Base-by-base conservation (phyloP, 129 eudicot species). In the Artemisia tridentata region DNA sequence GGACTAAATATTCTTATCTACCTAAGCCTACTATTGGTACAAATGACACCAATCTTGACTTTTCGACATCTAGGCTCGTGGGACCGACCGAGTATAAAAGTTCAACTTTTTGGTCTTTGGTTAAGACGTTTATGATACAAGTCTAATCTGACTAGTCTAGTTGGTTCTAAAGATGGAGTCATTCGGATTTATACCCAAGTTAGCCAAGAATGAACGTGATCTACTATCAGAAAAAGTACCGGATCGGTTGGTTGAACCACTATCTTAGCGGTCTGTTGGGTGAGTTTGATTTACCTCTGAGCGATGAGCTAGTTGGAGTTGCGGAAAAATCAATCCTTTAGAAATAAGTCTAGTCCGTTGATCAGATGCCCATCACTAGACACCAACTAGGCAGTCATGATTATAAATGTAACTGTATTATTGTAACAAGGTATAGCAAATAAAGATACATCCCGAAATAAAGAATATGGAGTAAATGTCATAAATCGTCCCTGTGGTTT, bases 401-500 rank as follows among this genome's bases (percentile, higher is more conserved):
- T 31, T 11, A 11, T 65, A 23, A 21, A 48, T 34, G 17, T 60
- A 29, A 45, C 3, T 38, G 56, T 69, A 77, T 69, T 18, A 47
- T 66, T 27, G 25, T 57, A 27, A 48, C n/a, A n/a, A n/a, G n/a
- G 16, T 38, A 10, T 11, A 62, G 56, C 43, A 77, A 49, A 60
- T 31, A 76, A 58, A 15, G 70, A 60, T 76, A 69, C 75, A 76
- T 41, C 16, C 53, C 23, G 53, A 59, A 63, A 49, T 68, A 75
- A 69, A 69, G 75, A 76, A 68, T 68, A 46, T 68, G 57, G 61
- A 50, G n/a, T n/a, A n/a, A n/a, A n/a, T n/a, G n/a, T n/a, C n/a
- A n/a, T n/a, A n/a, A n/a, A n/a, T n/a, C n/a, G n/a, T n/a, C n/a
- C n/a, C n/a, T n/a, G n/a, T n/a, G n/a, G n/a, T n/a, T n/a, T n/a